A percentile compares a stretch with the other conserved stretches of the same genome.
Conservation (phyloP, 2,329 filamentous ascomycete genomes). For the Cucurbitaria berberidis region DNA sequence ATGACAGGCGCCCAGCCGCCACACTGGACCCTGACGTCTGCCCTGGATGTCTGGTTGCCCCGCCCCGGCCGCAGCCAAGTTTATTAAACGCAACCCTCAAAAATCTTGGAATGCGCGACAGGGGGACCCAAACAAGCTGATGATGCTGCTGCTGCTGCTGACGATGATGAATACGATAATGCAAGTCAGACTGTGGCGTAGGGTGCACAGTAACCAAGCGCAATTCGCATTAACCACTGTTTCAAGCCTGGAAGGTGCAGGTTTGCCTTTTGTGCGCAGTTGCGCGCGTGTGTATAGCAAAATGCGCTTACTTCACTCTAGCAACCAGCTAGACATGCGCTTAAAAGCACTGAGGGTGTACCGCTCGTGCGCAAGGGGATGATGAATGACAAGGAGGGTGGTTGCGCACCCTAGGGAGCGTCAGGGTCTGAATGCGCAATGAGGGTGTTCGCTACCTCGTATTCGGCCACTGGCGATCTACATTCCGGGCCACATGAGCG, state of each 20-base stretch:
- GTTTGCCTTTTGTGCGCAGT: not conserved
- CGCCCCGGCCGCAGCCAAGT: slow-evolving; percentile 5
- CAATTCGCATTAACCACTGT: not conserved
- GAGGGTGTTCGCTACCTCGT: slow-evolving; percentile 7
- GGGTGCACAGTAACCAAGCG: not conserved
- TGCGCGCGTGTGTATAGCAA: too few relatives aligned
- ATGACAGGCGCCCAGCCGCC: too few relatives aligned
- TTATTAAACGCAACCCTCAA: not conserved
- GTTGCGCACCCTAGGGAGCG: too few relatives aligned
- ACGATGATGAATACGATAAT: not conserved
- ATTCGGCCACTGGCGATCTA: slow-evolving; percentile 14
- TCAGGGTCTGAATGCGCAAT: not conserved
- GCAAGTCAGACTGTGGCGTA: slow-evolving; percentile 11
- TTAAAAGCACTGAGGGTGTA: too few relatives aligned
- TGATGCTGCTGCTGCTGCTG: too few relatives aligned
- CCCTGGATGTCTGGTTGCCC: too few relatives aligned
- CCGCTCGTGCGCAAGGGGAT: too few relatives aligned
- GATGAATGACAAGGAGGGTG: too few relatives aligned
- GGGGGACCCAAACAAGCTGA: slow-evolving; percentile 4
- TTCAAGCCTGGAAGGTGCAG: not conserved
- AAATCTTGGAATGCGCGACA: not conserved
- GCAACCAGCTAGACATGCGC: too few relatives aligned
- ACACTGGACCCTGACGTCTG: too few relatives aligned
- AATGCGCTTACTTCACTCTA: too few relatives aligned
- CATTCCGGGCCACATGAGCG: slow-evolving; percentile 26